Percentiles rank a stretch among this genome's conserved stretches.
Evolutionary conservation across 2,329 filamentous ascomycete genomes (phyloP).

Genomic region (Nothophoma quercina): DNA sequence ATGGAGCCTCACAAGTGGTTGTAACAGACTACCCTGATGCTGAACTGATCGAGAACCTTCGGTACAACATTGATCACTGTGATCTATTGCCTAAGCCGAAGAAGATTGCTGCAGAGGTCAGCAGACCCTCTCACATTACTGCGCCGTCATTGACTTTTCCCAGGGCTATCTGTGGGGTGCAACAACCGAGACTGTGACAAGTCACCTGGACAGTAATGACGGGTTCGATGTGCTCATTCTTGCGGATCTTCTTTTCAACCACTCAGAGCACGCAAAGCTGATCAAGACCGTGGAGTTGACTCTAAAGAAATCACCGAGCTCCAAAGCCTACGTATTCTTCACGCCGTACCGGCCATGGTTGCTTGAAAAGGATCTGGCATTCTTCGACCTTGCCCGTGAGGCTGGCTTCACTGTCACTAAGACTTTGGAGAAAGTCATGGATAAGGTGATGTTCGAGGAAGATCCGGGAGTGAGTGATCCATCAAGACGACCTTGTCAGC

Average conservation of each 20-base stretch:
- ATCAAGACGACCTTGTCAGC: not conserved
- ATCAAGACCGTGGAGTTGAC: slow-evolving; percentile 74
- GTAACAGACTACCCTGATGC: slow-evolving; percentile 89
- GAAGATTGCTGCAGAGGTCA: slow-evolving; percentile 50
- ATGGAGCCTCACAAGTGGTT: slow-evolving; percentile 72
- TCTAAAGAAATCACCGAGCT: slow-evolving; percentile 63
- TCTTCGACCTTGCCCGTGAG: slow-evolving; percentile 79
- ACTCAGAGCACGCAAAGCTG: slow-evolving; percentile 83
- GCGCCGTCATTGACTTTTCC: slow-evolving; percentile 15
- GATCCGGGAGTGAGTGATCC: slow-evolving; percentile 72
- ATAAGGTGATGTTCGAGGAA: slow-evolving; percentile 86
- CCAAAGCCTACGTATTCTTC: slow-evolving; percentile 86
- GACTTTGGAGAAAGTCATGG: slow-evolving; percentile 81
- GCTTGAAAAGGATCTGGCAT: slow-evolving; percentile 80
- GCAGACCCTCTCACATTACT: slow-evolving; percentile 6
- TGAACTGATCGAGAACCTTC: slow-evolving; percentile 82
- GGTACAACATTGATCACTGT: slow-evolving; percentile 73
- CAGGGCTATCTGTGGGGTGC: slow-evolving; percentile 87
- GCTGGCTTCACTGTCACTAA: slow-evolving; percentile 79
- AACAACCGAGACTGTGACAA: slow-evolving; percentile 65
- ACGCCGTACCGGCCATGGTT: slow-evolving; percentile 94
- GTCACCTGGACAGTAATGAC: slow-evolving; percentile 58
- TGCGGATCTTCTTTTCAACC: slow-evolving; percentile 89
- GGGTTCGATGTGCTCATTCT: slow-evolving; percentile 84
- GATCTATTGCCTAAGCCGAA: slow-evolving; percentile 49